A percentile compares a stretch with the other conserved stretches of the same genome.
Conservation (phyloP, 2,329 filamentous ascomycete species). For the Dothideomycetes sp. region DNA sequence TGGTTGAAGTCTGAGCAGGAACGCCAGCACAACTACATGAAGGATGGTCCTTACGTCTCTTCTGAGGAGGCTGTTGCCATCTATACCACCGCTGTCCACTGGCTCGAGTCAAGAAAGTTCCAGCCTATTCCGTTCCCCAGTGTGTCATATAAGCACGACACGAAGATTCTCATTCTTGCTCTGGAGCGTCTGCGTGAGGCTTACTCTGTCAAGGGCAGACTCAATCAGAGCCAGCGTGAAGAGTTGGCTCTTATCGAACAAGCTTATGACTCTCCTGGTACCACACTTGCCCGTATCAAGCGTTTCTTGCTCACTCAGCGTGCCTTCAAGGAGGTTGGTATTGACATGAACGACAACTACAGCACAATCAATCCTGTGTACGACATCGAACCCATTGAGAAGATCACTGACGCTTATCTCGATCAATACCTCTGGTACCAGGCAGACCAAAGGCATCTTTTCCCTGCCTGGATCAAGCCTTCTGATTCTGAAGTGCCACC, state of each 20-base stretch:
- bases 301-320: constrained; percentile 92
- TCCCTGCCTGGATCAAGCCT: constrained; percentile 98
- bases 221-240: constrained; percentile 96
- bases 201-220: constrained; percentile 91
- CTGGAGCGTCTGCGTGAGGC: constrained; percentile 87
- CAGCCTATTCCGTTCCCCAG: constrained; percentile 98
- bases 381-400: constrained; percentile 97
- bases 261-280: constrained; percentile 95
- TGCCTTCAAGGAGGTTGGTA: constrained; percentile 98
- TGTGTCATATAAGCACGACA: constrained; percentile 98
- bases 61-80: constrained; percentile 98
- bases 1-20: constrained; percentile 99
- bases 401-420: constrained; percentile 97
- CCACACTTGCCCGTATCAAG: constrained; percentile 92
- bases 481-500: constrained; percentile 97
- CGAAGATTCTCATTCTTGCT: constrained; percentile 93
- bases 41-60: constrained; percentile 96
- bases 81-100: constrained; percentile 97
- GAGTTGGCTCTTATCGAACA: constrained; percentile 95
- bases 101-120: constrained; percentile 96
- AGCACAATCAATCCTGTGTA: constrained; percentile 98
- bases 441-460: constrained; percentile 91
- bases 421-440: constrained; percentile 99
- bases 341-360: constrained; percentile 99
- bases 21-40: constrained; percentile 98